Base-by-base conservation (phyloP, 2,329 filamentous ascomycete species). In the Calonectria crousiana region DNA sequence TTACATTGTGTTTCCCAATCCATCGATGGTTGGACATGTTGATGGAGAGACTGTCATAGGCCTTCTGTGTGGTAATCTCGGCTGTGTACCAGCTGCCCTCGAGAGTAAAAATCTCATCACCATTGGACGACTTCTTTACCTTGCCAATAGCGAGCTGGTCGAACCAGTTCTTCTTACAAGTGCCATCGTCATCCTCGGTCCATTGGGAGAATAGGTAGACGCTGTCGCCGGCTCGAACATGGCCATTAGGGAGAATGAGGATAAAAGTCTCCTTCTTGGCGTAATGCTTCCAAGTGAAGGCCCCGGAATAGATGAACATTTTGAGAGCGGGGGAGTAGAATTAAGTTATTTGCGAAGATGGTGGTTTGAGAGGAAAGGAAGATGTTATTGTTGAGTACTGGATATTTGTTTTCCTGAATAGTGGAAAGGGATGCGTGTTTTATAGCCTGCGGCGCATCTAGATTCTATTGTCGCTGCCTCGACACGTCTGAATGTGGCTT, bases 121-220 rank as follows among this genome's bases (percentile, higher is more conserved):
- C 56, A 3, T 11, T 49, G 2, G 26, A 14, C 0, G 66, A 73
- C 47, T 78, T 70, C 1, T 51, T 56, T 2, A 79, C 60, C 0
- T 28, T 51, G 1, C 68, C 41, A 4, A 79, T 70, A 0, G 58
- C 28, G 9, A 77, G 32, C 6, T 67, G 79, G 6, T 67, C 26
- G 53, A 79, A 79, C 52, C 70, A 75, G 30, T 78, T 79, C 2
- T 10, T 11, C 30, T 79, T 79, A 71, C 74, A 67, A n/a, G n/a
- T 58, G 9, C 73, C 75, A 0, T 66, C 34, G 11, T 66, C 34
- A 13, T 76, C 75, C 0, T 28, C 65, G 0, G 78, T 79, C 77
- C 78, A 79, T 23, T 79, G 72, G 5, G 72, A 78, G 41, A 79
- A 79, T 11, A 79, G 23, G 18, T 77, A 79, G 18, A 64, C 77